These are phyloP conservation scores for Raphanus hybrid DNA, from an alignment of 441 rosid species.

Conservation along the genomic window DNA sequence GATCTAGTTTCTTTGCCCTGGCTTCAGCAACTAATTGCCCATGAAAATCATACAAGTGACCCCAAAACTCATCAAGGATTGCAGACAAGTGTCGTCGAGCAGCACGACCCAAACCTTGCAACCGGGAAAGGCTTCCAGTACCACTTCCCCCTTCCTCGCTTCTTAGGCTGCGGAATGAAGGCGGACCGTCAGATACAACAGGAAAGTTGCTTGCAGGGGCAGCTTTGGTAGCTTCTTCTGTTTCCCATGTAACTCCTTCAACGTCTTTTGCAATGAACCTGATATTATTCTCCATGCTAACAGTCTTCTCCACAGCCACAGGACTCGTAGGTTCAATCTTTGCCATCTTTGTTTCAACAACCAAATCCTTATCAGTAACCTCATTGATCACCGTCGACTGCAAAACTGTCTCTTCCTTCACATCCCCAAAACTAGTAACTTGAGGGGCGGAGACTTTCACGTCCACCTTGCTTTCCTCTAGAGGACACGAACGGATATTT, in stretches of 20 bases:
- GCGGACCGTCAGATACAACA: slow-evolving; percentile 73
- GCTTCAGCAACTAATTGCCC: slow-evolving; percentile 80
- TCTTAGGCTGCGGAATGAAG: slow-evolving; percentile 82
- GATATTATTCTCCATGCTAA: slow-evolving; percentile 49
- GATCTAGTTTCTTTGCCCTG: slow-evolving; percentile 64
- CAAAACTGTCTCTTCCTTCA: slow-evolving; percentile 32
- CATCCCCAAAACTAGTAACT: slow-evolving; percentile 35
- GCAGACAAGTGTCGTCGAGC: slow-evolving; percentile 85
- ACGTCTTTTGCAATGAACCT: slow-evolving; percentile 59
- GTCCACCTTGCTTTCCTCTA: slow-evolving; percentile 53
- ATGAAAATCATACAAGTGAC: slow-evolving; percentile 80
- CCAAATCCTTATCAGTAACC: slow-evolving; percentile 43
- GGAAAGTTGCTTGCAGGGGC: slow-evolving; percentile 52
- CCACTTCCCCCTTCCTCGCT: slow-evolving; percentile 87
- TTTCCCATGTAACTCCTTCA: slow-evolving; percentile 68
- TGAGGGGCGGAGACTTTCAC: slow-evolving; percentile 40
- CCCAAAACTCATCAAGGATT: slow-evolving; percentile 95
- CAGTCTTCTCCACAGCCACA: slow-evolving; percentile 65
- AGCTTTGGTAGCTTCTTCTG: slow-evolving; percentile 64
- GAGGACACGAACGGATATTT: slow-evolving; percentile 49
- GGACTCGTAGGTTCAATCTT: slow-evolving; percentile 50
- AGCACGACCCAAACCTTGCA: slow-evolving; percentile 97
- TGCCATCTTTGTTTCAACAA: slow-evolving; percentile 44
- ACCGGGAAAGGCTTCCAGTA: slow-evolving; percentile 89
- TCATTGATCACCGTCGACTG: slow-evolving; percentile 44